Base-by-base conservation (phyloP, 2,329 filamentous ascomycete species). In the Aureobasidium namibiae region DNA sequence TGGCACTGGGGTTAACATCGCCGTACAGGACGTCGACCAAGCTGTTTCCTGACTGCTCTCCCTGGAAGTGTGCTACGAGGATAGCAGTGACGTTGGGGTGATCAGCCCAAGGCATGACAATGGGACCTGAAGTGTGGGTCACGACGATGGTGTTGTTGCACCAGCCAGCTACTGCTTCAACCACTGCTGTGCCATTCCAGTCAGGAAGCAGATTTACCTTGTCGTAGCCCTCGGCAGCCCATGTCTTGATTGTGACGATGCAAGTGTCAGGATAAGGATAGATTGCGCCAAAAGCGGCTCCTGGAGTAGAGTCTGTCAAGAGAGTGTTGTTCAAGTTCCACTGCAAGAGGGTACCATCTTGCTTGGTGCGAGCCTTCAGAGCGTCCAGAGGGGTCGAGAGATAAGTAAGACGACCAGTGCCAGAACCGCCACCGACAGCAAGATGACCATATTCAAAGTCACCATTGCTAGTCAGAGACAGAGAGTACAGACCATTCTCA, bases 41-140 rank as follows among this genome's bases (percentile, higher is more conserved):
- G 0, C 91, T 89, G 63, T 89, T 87, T 9, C 92, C 92, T 42
- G 87, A 91, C 70, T 96, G 90, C 68, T 95, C 85, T 1, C 91
- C 90, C 0, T 91, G 91, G 1, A 96, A 78, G 66, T 95, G 88
- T n/a, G 89, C 90, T 56, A 92, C 80, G 1, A 96, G 70, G 0
- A 95, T 85, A 0, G 87, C 86, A 14, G 70, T 68, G 36, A 75
- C 71, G 33, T 71, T 73, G 13, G 69, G 67, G 56, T 72, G 67
- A 4, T 69, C 68, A 16, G 52, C 52, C 48, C 49, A 64, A 10
- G 60, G 53, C 31, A 61, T 56, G n/a, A 64, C 42, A 11, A 58
- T 26, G n/a, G 59, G 54, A 2, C 63, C 62, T 0, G 60, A 54
- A 7, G 60, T 53, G 50, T 64, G 63, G 6, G 61, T 60, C 9